Base-by-base conservation (phyloP, 2,329 filamentous ascomycete genomes). In the Neoarthrinium moseri region DNA sequence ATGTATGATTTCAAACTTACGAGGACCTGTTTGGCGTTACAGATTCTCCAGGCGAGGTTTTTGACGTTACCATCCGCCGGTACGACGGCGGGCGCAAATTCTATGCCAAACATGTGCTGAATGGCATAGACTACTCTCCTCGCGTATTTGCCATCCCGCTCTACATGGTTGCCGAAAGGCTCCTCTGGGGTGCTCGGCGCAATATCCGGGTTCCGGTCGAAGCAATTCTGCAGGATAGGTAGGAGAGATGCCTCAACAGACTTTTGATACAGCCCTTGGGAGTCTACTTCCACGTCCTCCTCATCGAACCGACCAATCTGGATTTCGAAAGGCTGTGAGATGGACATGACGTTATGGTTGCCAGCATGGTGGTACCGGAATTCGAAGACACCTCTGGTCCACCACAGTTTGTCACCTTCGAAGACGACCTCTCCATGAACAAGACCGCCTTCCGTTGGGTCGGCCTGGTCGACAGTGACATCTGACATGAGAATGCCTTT, bases 321-420 rank as follows among this genome's bases (percentile, higher is more conserved):
- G 46, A 97, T 86, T 66, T 96, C 92, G 58, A 99, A 99, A 0
- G 94, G 91, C 55, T 90, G 81, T 5, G 91, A 96, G 50, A 97
- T 88, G 15, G 90, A 83, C 88, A 99, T 94, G 60, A 95, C 91
- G 55, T 87, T 89, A 69, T 99, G 91, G 58, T 87, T 87, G 46
- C 91, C 91, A 56, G 89, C 86, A 67, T 99, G 94, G 68, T 99
- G 94, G 69, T 96, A 96, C 32, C 94, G 84, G 73, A 99, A 95
- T 62, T 99, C 94, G 61, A 96, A 99, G 3, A 95, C 88, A 45
- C 94, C 94, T 50, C 92, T 88, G 0, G 88, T 95, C 94, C 94
- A 99, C 86, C 90, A 99, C 3, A 96, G 78, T 69, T 95, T 96
- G 70, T 97, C 91, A 38, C 94, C 91, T 8, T 84, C 76, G 62